Evolutionary conservation across 352 stramenopile species (phyloP), one percentile per base, ranked within the genome.

Genomic region (Phytopythium aichiense): DNA sequence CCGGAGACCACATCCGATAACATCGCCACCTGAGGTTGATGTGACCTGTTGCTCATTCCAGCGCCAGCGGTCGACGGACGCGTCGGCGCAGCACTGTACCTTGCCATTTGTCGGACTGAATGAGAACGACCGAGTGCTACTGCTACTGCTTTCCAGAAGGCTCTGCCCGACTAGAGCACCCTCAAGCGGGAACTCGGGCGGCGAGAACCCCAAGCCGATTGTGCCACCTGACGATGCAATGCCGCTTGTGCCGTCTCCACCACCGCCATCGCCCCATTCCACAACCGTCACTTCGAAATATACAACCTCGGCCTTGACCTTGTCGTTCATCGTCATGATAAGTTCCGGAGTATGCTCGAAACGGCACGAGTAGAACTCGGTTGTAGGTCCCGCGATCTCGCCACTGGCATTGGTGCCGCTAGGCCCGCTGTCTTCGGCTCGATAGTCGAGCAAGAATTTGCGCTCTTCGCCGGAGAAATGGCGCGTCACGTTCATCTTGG

Each of bases 241-340:
- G 7, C 55, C 25, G 22, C 3, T 13, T 11, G 35, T 49, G 6
- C 33, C 22, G 18, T 58, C 53, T 13, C 67, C 61, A 31, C 56
- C 68, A 15, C 61, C 35, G 37, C 40, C 60, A 13, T 59, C 66
- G 28, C 61, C 79, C 82, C 83, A 89, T 40, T 94, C 84, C 2
- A 88, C 48, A 0, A 95, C 65, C 2, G 78, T 87, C 15, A 94
- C 70, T 63, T 95, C 87, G 60, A 89, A 94, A 56, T 95, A 95
- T 31, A 91, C 67, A 53, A 94, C 75, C 56, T 89, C 78, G 38
- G 87, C 81, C 53, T 94, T 92, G 15, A 91, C 38, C 16, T 84
- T 60, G 48, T 89, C 72, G 35, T 81, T 76, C 66, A 94, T 77
- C 11, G 75, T 84, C 67, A 92, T 87, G 31, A 91, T 63, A 2